These are phyloP conservation scores for Astrephomene gubernaculifera DNA, from an alignment of 139 green algal species.

Conservation along the genomic window DNA sequence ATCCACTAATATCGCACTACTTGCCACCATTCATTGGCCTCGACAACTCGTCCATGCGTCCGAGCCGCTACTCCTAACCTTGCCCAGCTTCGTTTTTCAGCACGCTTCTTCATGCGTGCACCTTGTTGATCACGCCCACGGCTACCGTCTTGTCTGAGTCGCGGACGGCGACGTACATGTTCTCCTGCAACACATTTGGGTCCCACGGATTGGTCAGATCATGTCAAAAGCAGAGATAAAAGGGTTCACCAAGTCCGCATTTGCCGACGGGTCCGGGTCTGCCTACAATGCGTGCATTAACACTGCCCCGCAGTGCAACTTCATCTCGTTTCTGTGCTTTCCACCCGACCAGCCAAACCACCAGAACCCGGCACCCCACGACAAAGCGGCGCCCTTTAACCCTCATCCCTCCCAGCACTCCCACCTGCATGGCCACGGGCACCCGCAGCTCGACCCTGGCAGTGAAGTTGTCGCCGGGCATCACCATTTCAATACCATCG, in stretches of 20 bases:
- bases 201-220: not conserved
- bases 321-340: no score
- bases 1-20: no score
- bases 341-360: no score
- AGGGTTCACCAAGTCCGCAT: not conserved
- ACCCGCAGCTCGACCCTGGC: constrained; percentile 87
- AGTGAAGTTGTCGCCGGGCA: constrained; percentile 98
- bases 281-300: not conserved
- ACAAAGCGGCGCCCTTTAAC: not conserved
- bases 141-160: constrained; percentile 97
- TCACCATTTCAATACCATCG: constrained; percentile 94
- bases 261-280: not conserved
- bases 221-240: not conserved
- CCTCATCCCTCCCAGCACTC: not conserved
- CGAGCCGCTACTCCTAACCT: not conserved
- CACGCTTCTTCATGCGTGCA: constrained; percentile 49
- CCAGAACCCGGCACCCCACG: not conserved
- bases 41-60: not conserved
- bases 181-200: constrained; percentile 33
- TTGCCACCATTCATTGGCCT: no score
- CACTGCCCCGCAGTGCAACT: no score
- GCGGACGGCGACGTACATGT: constrained; percentile 94
- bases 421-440: constrained; percentile 82
- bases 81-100: no score
- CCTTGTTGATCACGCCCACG: constrained; percentile 90